These are phyloP conservation scores for Volvox reticuliferus DNA, from an alignment of 139 green algal genomes.

Conservation along the genomic window DNA sequence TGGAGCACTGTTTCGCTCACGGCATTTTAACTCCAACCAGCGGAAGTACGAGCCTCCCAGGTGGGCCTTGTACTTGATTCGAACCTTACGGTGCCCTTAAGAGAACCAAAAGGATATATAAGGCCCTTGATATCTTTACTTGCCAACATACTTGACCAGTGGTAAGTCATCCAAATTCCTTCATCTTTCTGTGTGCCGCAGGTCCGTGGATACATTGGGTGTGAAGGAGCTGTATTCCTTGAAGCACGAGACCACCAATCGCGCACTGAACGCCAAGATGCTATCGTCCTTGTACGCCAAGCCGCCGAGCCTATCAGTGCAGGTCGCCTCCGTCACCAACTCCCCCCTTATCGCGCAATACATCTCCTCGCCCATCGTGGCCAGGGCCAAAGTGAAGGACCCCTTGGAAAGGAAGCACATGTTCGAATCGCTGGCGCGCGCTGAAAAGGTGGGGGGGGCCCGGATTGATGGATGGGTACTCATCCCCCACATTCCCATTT, in stretches of 20 bases:
- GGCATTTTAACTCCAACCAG: conserved; percentile 73
- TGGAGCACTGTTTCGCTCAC: conserved; percentile 55
- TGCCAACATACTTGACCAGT: too few relatives aligned
- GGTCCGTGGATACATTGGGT: conserved; percentile 78
- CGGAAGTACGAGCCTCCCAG: conserved; percentile 59
- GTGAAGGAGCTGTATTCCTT: conserved; percentile 77
- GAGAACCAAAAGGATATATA: too few relatives aligned
- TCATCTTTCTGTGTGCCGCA: neutral
- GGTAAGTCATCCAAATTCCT: too few relatives aligned
- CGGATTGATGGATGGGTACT: too few relatives aligned
- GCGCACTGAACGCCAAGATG: conserved; percentile 74
- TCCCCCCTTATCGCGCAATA: conserved; percentile 59
- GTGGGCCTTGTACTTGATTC: conserved; percentile 15
- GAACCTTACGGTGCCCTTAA: too few relatives aligned
- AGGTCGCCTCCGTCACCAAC: conserved; percentile 65
- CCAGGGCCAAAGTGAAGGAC: conserved; percentile 62
- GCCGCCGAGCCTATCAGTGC: conserved; percentile 56
- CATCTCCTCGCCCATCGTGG: conserved; percentile 59
- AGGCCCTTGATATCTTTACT: too few relatives aligned
- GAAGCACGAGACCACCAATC: conserved; percentile 77
- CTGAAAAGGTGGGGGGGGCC: neutral
- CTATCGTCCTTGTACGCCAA: conserved; percentile 68
- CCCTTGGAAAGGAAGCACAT: conserved; percentile 50
- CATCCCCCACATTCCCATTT: too few relatives aligned
- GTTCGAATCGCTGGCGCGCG: neutral